Evolutionary conservation across 2,329 filamentous ascomycete species (phyloP).

Genomic region (Nothomitra cinnamomea): DNA sequence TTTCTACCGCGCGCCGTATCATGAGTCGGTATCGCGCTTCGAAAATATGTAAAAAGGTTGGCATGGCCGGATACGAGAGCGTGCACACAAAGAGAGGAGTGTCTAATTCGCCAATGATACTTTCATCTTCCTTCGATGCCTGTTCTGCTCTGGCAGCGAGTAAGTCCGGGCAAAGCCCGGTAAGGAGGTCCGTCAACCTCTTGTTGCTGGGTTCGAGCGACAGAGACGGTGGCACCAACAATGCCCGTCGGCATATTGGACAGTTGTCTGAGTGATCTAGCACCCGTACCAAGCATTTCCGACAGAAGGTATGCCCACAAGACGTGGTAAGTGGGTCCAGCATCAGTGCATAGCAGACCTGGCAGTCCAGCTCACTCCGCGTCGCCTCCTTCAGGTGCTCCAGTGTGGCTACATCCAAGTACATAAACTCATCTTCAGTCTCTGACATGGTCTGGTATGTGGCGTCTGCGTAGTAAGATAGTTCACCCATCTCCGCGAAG

Average conservation of each 20-base stretch:
- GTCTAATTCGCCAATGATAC: conserved; percentile 37
- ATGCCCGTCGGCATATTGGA: conserved; percentile 56
- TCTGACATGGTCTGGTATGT: conserved; percentile 27
- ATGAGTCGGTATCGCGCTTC: conserved; percentile 85
- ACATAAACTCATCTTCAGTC: conserved; percentile 18
- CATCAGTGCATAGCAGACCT: conserved; percentile 71
- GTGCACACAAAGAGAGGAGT: conserved; percentile 70
- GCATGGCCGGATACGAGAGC: conserved; percentile 64
- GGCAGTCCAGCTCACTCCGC: conserved; percentile 64
- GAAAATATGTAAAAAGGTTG: conserved; percentile 78
- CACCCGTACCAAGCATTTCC: conserved; percentile 57
- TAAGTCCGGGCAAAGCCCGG: conserved; percentile 51
- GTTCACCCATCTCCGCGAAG: conserved; percentile 43
- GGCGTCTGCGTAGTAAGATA: conserved; percentile 40
- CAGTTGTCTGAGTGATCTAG: conserved; percentile 65
- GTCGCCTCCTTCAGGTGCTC: conserved; percentile 41
- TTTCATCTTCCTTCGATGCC: conserved; percentile 36
- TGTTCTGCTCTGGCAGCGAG: conserved; percentile 40
- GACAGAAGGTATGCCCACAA: conserved; percentile 83
- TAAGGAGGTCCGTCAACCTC: conserved; percentile 44
- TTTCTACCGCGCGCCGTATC: conserved; percentile 60
- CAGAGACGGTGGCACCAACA: conserved; percentile 34
- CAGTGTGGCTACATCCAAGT: conserved; percentile 34
- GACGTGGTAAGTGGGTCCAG: conserved; percentile 68
- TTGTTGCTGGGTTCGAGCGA: conserved; percentile 40